Base-by-base conservation (phyloP, 305 asterid genomes). In the Fraxinus baroniana region DNA sequence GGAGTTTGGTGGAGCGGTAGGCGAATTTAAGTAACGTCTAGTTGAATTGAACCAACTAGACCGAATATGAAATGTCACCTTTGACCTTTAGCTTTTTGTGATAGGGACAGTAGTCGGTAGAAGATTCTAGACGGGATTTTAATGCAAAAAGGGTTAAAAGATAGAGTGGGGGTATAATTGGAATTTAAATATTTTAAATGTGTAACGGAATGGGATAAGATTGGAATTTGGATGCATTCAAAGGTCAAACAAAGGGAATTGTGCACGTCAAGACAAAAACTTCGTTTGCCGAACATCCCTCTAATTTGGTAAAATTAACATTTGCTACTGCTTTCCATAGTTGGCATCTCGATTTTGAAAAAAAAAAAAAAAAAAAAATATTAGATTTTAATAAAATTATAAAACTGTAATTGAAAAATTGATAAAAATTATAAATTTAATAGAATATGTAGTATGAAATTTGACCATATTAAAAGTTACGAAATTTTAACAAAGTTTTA, bases 21-120 rank as follows among this genome's bases (percentile, higher is more conserved):
- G 76, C 41, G 74, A 68, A 68, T 68, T 71, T 6, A 33, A 32
- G 76, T 71, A 32, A 71, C 76, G 44, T 71, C 76, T 32, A 71
- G 76, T 71, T 71, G 75, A 70, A 70, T 26, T 26, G 76, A 32
- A 71, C 76, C 76, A 32, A 71, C 76, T 71, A 32, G 76, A 71
- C 76, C 44, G 41, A 15, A 71, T 17, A 10, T 71, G 76, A 71
- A 71, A 71, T 71, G 44, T 71, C 76, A 71, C 76, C 44, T 71
- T 32, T 71, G 76, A 71, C 76, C 76, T 71, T 71, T 17, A 17
- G 12, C 76, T 71, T 71, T 71, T 71, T 32, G 24, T 71, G 76
- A 71, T 2, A 71, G 37, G 46, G 76, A 71, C 76, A 30, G 5
- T 7, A 32, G 46, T 71, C 76, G 76, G 76, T 17, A 71, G 44